These are phyloP conservation scores for Nakaseomyces delphensis DNA, from an alignment of 1,139 yeast species.

Conservation along the genomic window DNA sequence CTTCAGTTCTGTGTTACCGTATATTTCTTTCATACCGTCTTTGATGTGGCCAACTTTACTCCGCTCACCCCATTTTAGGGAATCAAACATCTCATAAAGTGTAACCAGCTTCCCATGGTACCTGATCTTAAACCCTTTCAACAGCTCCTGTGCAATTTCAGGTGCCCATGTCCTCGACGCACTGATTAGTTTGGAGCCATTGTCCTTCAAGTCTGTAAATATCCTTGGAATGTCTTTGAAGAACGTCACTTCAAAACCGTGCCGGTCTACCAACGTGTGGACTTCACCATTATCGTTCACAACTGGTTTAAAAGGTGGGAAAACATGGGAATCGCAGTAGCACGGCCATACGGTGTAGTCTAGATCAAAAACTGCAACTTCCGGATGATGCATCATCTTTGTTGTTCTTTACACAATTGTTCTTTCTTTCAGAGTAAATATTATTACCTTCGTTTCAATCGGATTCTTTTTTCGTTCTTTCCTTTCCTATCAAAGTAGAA, in stretches of 20 bases:
- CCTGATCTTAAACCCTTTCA: slow-evolving; percentile 37
- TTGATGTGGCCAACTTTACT: slow-evolving; percentile 45
- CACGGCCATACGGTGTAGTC: slow-evolving; percentile 59
- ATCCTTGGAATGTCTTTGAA: slow-evolving; percentile 49
- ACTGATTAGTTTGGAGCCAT: slow-evolving; percentile 41
- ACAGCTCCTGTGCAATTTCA: slow-evolving; percentile 42
- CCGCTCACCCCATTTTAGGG: slow-evolving; percentile 54
- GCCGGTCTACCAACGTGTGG: slow-evolving; percentile 35
- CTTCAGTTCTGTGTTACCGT: slow-evolving; percentile 32
- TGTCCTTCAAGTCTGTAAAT: slow-evolving; percentile 37
- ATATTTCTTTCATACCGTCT: slow-evolving; percentile 35
- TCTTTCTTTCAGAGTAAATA: no score
- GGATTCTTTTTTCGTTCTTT: no score
- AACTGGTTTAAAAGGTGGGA: slow-evolving; percentile 36
- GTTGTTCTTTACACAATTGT: no score
- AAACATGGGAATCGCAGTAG: slow-evolving; percentile 47
- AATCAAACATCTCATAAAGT: slow-evolving; percentile 34
- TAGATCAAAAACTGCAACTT: slow-evolving; percentile 53
- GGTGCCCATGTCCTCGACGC: slow-evolving; percentile 61
- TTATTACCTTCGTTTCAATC: no score
- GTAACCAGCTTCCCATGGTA: slow-evolving; percentile 29
- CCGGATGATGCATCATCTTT: slow-evolving; percentile 42
- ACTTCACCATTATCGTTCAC: slow-evolving; percentile 25
- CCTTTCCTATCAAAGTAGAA: no score
- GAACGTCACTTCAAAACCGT: slow-evolving; percentile 39